Evolutionary conservation across 108 stramenopile genomes (phyloP).

Genomic region (Skeletonema grethae): DNA sequence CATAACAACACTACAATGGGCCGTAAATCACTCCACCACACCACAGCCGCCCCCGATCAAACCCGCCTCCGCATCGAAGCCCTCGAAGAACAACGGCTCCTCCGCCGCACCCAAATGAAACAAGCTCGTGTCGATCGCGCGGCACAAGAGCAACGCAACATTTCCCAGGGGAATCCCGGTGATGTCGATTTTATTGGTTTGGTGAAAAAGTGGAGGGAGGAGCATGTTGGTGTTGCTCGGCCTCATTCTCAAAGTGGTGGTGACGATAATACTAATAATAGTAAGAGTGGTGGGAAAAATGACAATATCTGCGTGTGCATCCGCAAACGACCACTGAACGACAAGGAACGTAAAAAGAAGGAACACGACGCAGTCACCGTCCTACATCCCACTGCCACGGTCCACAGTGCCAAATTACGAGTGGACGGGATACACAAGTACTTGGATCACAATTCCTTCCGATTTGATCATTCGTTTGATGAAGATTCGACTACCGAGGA

Average conservation of each 20-base stretch:
- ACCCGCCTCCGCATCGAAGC: conserved; percentile 77
- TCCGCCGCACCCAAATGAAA: conserved; percentile 81
- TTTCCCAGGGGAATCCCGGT: conserved; percentile 93
- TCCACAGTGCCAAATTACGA: conserved; percentile 93
- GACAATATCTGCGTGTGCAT: conserved; percentile 89
- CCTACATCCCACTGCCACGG: conserved; percentile 89
- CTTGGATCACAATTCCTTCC: conserved; percentile 91
- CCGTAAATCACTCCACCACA: background rate
- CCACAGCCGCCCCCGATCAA: conserved; percentile 33
- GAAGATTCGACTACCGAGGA: conserved; percentile 73
- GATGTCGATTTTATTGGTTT: conserved; percentile 98
- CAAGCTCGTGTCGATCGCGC: conserved; percentile 61
- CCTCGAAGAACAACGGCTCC: conserved; percentile 89
- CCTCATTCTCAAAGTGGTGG: conserved; percentile 23
- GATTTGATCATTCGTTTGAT: conserved; percentile 94
- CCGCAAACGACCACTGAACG: conserved; percentile 84
- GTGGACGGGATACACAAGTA: conserved; percentile 99
- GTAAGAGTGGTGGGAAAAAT: background rate
- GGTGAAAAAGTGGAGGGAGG: conserved; percentile 83
- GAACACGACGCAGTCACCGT: conserved; percentile 96
- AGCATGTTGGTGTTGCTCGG: conserved; percentile 45
- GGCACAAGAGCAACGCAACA: conserved; percentile 78
- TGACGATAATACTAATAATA: too few relatives aligned
- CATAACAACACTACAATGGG: background rate
- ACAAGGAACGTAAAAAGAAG: conserved; percentile 74